Percentiles rank a stretch among this genome's conserved stretches.
phyloP scores from a whole-genome alignment of 2,329 filamentous ascomycete genomes.

The Diplodia mutila region DNA sequence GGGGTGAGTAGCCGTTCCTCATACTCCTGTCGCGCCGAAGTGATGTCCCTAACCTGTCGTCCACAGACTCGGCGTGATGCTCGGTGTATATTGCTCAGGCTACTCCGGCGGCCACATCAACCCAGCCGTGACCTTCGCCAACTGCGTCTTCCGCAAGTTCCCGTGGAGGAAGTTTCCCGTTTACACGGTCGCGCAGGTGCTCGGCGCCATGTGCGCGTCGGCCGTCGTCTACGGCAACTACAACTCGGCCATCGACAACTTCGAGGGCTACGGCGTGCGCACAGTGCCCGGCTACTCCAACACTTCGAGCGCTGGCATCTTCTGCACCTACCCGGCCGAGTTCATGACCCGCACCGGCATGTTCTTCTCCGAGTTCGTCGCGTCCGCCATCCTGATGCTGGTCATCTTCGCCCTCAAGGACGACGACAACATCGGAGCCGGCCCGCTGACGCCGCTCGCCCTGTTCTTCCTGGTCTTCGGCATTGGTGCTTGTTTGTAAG shows the following conservation, averaged over 20 bases:
- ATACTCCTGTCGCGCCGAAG: background rate
- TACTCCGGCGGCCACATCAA: conserved; percentile 66
- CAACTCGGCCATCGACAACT: conserved; percentile 49
- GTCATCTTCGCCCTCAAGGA: conserved; percentile 70
- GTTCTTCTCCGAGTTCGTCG: conserved; percentile 72
- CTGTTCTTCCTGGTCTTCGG: conserved; percentile 71
- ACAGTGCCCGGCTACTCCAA: conserved; percentile 42
- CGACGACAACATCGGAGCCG: conserved; percentile 46
- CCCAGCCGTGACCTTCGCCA: conserved; percentile 59
- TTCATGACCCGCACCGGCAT: conserved; percentile 68
- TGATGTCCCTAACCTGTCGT: background rate
- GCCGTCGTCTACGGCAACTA: conserved; percentile 53
- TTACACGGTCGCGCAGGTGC: conserved; percentile 57
- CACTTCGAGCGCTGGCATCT: conserved; percentile 66
- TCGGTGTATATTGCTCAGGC: conserved; percentile 60
- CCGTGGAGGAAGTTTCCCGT: conserved; percentile 55
- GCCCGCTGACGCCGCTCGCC: conserved; percentile 56
- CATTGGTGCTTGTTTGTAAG: conserved; percentile 64
- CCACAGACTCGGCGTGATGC: conserved; percentile 29
- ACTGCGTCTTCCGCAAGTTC: conserved; percentile 60
- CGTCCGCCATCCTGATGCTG: conserved; percentile 69
- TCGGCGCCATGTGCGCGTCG: conserved; percentile 57
- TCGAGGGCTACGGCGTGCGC: conserved; percentile 54
- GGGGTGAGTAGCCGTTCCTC: conserved; percentile 29
- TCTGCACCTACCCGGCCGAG: conserved; percentile 68